Evolutionary conservation across 208 protist genomes (phyloP).

Genomic region (Crithidia mellificae): DNA sequence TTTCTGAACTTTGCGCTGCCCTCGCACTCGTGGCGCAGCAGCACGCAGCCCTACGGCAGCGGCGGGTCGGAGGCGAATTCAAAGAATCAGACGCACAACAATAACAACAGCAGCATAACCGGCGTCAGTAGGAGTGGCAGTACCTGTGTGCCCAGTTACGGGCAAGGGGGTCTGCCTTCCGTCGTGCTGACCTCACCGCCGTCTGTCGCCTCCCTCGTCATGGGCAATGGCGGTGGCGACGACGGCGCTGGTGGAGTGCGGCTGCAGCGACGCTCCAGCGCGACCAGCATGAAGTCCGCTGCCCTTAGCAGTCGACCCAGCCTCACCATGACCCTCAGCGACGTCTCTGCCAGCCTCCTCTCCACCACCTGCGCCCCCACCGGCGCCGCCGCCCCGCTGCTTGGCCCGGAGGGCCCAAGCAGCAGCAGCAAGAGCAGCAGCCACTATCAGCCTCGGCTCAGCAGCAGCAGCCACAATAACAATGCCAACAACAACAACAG

Average conservation of each 20-base stretch:
- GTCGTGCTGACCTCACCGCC: slow-evolving; percentile 1
- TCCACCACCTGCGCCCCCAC: slow-evolving; percentile 30
- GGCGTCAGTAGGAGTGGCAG: too few species aligned
- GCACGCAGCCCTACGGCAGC: slow-evolving; percentile 14
- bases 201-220: background rate
- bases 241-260: background rate
- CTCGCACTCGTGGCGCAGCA: slow-evolving; percentile 20
- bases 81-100: too few species aligned
- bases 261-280: slow-evolving; percentile 15
- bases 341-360: slow-evolving; percentile 33
- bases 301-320: slow-evolving; percentile 14
- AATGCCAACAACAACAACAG: background rate
- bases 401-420: background rate
- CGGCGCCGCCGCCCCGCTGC: background rate
- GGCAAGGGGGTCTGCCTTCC: background rate
- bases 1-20: slow-evolving; percentile 25
- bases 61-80: too few species aligned
- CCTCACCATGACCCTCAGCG: slow-evolving; percentile 28
- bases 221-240: too few species aligned
- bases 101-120: background rate
- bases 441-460: background rate
- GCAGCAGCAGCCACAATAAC: background rate
- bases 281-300: slow-evolving; percentile 17
- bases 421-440: slow-evolving; percentile 16
- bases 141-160: too few species aligned